Evolutionary conservation across 352 stramenopile species (phyloP), one percentile per base, ranked within the genome.

Genomic region (Globisporangium splendens): DNA sequence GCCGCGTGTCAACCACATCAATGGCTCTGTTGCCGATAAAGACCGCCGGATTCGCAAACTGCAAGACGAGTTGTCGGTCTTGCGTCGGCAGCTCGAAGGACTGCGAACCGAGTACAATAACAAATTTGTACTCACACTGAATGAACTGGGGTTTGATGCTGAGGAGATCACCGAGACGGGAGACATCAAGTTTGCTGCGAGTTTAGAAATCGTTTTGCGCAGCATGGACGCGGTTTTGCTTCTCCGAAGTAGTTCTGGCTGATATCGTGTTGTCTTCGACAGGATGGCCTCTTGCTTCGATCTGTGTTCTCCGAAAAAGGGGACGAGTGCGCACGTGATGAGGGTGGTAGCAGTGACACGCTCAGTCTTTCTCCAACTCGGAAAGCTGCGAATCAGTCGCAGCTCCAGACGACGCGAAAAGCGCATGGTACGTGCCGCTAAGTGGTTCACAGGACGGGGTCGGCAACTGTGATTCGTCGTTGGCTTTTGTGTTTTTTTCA

Each of bases 1-100:
- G 72, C 85, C 85, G 2, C 77, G 83, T 0, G 83, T 93, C 39
- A 95, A 95, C 56, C 83, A 95, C 49, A 95, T 95, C 59, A 95
- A 86, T 41, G 77, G 77, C 49, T 91, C 78, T 0, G 82, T 88
- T n/a, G 79, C 68, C 12, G 85, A 95, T 55, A 95, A 95, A 62
- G 83, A 95, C 58, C 77, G 82, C 1, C 85, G 85, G 33, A 95
- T 95, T 49, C 75, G 85, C 28, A 91, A 89, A 50, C 76, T 94
- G 22, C 83, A 92, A 54, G 85, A 92, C 48, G 85, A 94, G 39
- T 46, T 92, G 4, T 63, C 78, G 12, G 51, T 68, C 8, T 62
- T 95, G 18, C 67, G 83, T 0, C 70, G 83, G 3, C 79, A 93
- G 47, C 44, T 95, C 1, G 85, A 92, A 52, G 74, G 77, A 0